Evolutionary conservation across 768 basidiomycete species (phyloP).

Genomic region (Amanita muscaria): DNA sequence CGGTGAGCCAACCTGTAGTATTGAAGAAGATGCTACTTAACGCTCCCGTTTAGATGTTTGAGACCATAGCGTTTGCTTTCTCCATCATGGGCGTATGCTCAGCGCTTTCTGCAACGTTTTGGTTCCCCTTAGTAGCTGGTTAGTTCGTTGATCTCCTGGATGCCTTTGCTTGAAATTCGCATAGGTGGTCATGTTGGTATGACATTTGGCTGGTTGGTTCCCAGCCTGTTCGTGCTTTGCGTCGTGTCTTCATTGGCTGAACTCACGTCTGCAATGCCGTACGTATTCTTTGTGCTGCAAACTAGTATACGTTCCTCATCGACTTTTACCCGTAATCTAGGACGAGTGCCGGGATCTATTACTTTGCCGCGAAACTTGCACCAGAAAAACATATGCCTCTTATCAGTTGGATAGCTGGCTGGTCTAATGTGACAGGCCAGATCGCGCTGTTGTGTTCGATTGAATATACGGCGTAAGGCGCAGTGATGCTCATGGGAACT

Average conservation of each 20-base stretch:
- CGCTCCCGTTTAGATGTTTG: conserved; percentile 32
- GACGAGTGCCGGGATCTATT: conserved; percentile 55
- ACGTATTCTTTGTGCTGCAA: conserved; percentile 15
- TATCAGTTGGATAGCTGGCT: conserved; percentile 49
- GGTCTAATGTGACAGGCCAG: conserved; percentile 60
- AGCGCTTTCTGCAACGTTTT: conserved; percentile 57
- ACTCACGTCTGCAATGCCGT: conserved; percentile 55
- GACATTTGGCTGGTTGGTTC: conserved; percentile 58
- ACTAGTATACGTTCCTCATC: neutral
- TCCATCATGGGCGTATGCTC: conserved; percentile 69
- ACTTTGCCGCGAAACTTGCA: conserved; percentile 53
- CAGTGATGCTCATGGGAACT: neutral
- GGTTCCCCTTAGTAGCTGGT: conserved; percentile 57
- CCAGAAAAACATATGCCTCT: conserved; percentile 38
- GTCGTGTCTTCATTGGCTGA: conserved; percentile 50
- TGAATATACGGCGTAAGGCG: conserved; percentile 41
- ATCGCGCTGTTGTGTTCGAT: conserved; percentile 45
- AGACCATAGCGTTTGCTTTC: conserved; percentile 59
- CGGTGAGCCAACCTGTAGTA: conserved; percentile 30
- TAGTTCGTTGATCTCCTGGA: conserved; percentile 11
- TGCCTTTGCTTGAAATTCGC: neutral
- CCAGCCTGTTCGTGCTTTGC: conserved; percentile 47
- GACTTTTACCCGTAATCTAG: no score
- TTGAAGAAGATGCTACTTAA: neutral
- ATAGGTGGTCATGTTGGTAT: conserved; percentile 57